Base-by-base conservation (phyloP, 495 filamentous ascomycete species). In the Penicillium verhagenii region DNA sequence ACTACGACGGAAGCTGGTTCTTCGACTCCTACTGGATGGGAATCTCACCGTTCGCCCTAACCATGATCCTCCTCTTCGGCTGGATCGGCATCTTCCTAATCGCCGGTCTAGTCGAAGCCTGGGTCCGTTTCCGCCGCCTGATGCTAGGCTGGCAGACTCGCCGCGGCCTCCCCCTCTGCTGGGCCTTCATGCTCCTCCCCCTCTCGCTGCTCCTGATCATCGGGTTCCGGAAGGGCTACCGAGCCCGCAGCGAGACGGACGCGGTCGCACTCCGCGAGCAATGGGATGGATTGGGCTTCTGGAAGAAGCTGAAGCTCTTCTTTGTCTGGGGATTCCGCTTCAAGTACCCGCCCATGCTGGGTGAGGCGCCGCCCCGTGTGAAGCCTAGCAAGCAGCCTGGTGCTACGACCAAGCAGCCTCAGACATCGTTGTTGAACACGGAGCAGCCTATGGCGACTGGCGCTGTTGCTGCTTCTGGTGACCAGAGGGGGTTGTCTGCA, bases 251-350 rank as follows among this genome's bases (percentile, higher is more conserved):
- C n/a, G 31, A 44, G 2, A 65, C 72, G 19, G 76, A 81, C 44
- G 72, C 78, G 16, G 67, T 53, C 20, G 57, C 67, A 4, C 60
- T 82, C 20, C 48, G 64, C 42, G 44, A 72, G 55, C 64, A 71
- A 37, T 83, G 80, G 80, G 68, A 72, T 2, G 63, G 60, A 1
- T 71, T 78, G 57, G 33, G 62, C 24, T 57, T 61, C 37, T 58
- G 72, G 39, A 66, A 57, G 1, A 72, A 73, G 48, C 63, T 79
- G 19, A 62, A 63, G 47, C 63, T 78, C n/a, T 83, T 75, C 70
- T 71, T 76, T 47, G 64, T 72, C 38, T 79, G 74, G 71, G 80
- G 79, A 0, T 82, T 83, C 66, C 59, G 74, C 2, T 76, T 70
- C 56, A 59, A 67, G 31, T 83, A 83, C 58, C 80, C 71, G 25